phyloP scores from a whole-genome alignment of 2,329 filamentous ascomycete species.

The Clonostachys sp. region DNA sequence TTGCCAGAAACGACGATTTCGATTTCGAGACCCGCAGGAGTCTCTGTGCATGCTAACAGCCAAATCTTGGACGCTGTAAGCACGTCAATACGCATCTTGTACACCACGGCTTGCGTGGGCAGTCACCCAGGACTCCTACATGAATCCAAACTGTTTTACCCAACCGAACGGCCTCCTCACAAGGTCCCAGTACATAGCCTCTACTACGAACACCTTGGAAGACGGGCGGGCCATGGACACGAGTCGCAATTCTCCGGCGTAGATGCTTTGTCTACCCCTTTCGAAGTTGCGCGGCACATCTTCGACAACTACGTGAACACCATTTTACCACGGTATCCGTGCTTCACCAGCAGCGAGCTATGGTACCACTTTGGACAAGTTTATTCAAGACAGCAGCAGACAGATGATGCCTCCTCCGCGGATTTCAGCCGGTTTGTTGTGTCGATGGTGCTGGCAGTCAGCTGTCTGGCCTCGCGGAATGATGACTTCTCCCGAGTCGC shows the following conservation, averaged over 20 bases:
- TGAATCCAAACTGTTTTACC: constrained; percentile 10
- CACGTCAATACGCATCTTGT: too few species aligned
- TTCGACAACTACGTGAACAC: constrained; percentile 10
- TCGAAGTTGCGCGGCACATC: constrained; percentile 8
- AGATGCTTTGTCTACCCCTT: constrained; percentile 6
- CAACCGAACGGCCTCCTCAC: constrained; percentile 11
- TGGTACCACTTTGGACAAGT: constrained; percentile 5
- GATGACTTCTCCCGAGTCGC: constrained; percentile 12
- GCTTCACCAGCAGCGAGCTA: constrained; percentile 8
- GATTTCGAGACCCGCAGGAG: not conserved
- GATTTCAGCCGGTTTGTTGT: constrained; percentile 4
- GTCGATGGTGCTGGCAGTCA: constrained; percentile 8
- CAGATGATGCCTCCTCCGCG: too few species aligned
- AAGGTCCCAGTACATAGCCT: constrained; percentile 10
- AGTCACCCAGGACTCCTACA: constrained; percentile 1
- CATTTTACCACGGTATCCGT: constrained; percentile 10
- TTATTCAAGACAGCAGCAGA: constrained; percentile 1
- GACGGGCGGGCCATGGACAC: constrained; percentile 4
- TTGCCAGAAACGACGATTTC: not conserved
- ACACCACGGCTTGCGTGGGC: too few species aligned
- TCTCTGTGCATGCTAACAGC: not conserved
- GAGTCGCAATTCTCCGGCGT: constrained; percentile 2
- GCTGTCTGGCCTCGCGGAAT: constrained; percentile 8
- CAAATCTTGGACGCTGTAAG: too few species aligned
- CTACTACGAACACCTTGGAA: constrained; percentile 6